Evolutionary conservation across 805 yeast species (phyloP), one percentile per base, ranked within the genome.

Genomic region (Wickerhamiella dianesei): DNA sequence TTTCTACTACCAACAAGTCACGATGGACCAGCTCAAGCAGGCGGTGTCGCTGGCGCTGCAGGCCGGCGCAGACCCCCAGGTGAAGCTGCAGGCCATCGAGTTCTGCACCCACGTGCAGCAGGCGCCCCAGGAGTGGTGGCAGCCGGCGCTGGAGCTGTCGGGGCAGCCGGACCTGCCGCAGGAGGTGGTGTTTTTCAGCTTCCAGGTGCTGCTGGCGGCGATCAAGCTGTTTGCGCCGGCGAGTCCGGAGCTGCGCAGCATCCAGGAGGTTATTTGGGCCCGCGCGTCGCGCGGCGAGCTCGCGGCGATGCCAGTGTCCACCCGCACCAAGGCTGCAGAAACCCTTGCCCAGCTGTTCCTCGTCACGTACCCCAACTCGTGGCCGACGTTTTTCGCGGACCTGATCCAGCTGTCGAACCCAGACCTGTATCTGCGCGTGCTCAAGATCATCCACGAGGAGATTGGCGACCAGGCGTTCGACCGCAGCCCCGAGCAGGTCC

Each of bases 391-490:
- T 53, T 70, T 78, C 57, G 68, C 65, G 41, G 81, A 77, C 53
- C 21, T 52, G 35, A 58, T 78, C 37, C 59, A 71, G 39, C 53
- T 62, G 12, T 56, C 66, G n/a, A 59, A 55, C 42, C 44, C 56
- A 40, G 96, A 88, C 59, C 76, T 83, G 62, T 87, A 82, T 62
- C 64, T 81, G 36, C 74, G 96, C 58, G 74, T 86, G 5, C 67
- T 87, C 49, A 63, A 78, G 40, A 75, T 82, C 25, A 77, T 92
- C 50, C 96, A 92, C 62, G 79, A 80, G 22, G 96, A 88, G 64
- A 86, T 92, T 55, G 98, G 95, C 32, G 98, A 92, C 62, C 92
- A 83, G 59, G 73, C 88, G 54, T 82, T 87, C 53, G 66, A 78
- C 29, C 75, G 94, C 56, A 76, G 81, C 17, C 50, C 59, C 9